phyloP scores from a whole-genome alignment of 331 rosid genomes.

The Spiraea crenata region DNA sequence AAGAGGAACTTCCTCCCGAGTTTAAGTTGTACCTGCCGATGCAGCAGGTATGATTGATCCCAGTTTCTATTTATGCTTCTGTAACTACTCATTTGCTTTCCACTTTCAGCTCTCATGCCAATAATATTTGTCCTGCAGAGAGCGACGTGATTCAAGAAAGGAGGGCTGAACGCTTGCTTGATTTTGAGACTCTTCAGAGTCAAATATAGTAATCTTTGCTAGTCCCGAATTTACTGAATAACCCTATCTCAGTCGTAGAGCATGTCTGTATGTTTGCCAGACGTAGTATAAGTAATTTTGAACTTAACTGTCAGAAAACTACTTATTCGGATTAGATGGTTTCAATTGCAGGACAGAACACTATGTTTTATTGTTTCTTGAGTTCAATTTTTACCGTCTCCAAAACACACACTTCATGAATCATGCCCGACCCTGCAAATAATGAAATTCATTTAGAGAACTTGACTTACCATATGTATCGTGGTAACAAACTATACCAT shows the following conservation, averaged over 20 bases:
- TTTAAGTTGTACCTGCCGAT: constrained; percentile 90
- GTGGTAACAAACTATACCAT: too few species aligned
- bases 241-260: neutral
- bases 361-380: too few species aligned
- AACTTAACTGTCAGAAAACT: neutral
- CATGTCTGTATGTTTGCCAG: neutral
- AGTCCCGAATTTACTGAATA: neutral
- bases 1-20: constrained; percentile 95
- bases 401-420: too few species aligned
- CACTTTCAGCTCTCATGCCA: neutral
- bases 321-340: too few species aligned
- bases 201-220: neutral
- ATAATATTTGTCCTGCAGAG: constrained; percentile 45
- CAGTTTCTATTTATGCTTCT: neutral
- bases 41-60: constrained; percentile 45
- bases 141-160: constrained; percentile 27
- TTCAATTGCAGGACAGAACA: too few species aligned
- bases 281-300: neutral
- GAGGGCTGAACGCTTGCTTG: constrained; percentile 13
- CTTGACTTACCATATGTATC: too few species aligned
- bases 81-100: neutral
- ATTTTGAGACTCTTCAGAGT: neutral
- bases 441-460: too few species aligned
- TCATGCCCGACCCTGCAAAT: too few species aligned
- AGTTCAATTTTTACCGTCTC: too few species aligned